Base-by-base conservation (phyloP, 2,329 filamentous ascomycete genomes). In the Incumbomyces delicatus region DNA sequence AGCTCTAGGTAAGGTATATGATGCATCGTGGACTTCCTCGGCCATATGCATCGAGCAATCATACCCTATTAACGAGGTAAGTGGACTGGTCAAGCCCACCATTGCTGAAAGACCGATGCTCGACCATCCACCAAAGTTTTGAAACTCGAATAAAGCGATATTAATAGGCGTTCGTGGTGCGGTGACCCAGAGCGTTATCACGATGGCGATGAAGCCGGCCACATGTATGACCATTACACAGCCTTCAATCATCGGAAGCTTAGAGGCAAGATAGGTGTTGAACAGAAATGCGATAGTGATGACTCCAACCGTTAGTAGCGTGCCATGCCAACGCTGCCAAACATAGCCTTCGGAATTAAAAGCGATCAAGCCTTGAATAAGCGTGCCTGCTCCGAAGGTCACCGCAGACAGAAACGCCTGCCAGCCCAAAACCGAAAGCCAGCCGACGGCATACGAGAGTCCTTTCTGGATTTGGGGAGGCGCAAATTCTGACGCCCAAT, bases 361-460 rank as follows among this genome's bases (percentile, higher is more conserved):
- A 11, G 66, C 60, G n/a, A 70, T 60, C 4, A 73, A 50, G 0
- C 66, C 68, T 51, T 72, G 67, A 2, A 72, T 64, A 22, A 67
- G 63, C 2, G 60, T 63, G 1, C 65, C 68, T 6, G 64, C 65
- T 11, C 69, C 61, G 56, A 66, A 68, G 41, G 34, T 31, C 30
- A 58, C 56, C 6, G 31, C 16, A 7, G 44, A 32, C 5, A 41
- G 17, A 31, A 27, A 57, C 13, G 45, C 41, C 14, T 60, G 52
- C 56, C 58, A 56, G 33, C 58, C 53, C 37, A 58, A 41, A 44
- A 58, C 55, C 11, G 50, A 53, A 20, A 58, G 31, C 57, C 58
- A 60, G 27, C 58, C 57, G 20, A 48, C 47, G 22, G 50, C 44
- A 31, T 57, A 63, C 37, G 58, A 61, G n/a, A 63, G 43, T 16